Evolutionary conservation across 1,284 basidiomycete species (phyloP), one percentile per base, ranked within the genome.

Genomic region (Ustilago loliicola): DNA sequence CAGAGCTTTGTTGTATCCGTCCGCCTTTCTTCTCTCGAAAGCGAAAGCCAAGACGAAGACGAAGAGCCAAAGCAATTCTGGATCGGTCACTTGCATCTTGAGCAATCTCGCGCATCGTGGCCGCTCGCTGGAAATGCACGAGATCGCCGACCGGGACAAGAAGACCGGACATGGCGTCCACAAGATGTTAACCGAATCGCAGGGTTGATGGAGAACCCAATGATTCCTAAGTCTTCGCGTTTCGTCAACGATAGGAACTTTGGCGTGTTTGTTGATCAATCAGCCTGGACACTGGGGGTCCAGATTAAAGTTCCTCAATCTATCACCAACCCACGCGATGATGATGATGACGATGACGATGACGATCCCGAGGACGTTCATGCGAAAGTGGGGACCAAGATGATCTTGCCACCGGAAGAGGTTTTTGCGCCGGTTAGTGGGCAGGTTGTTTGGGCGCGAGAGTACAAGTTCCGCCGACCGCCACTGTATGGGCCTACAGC

Each of bases 371-470:
- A 58, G 13, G 56, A 58, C 23, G 17, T 50, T 2, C 36, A 61
- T 25, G 32, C 52, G 47, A 48, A 53, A 38, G 11, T 56, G 36
- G 23, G 36, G 21, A 45, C 47, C 1, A 62, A 57, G 30, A 55
- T 72, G 62, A 50, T 77, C 9, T 58, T 74, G 17, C 66, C 66
- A 2, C 73, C 76, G 2, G 79, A 79, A 23, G 58, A 70, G 23
- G 68, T 84, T 5, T 80, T 74, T 52, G 72, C 81, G 9, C 79
- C 83, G n/a, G 81, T 82, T 0, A 67, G 59, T 1, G 83, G 83
- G 0, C 76, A 72, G 27, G 71, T 84, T 7, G 81, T 84, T 4
- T 84, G 82, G 80, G 70, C 77, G 38, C 60, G 62, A 23, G 58
- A 71, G 13, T 76, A 79, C 57, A 55, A 42, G 1, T 72, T 72